Base-by-base conservation (phyloP, 2,329 filamentous ascomycete species). In the Thielaviopsis cerberus region DNA sequence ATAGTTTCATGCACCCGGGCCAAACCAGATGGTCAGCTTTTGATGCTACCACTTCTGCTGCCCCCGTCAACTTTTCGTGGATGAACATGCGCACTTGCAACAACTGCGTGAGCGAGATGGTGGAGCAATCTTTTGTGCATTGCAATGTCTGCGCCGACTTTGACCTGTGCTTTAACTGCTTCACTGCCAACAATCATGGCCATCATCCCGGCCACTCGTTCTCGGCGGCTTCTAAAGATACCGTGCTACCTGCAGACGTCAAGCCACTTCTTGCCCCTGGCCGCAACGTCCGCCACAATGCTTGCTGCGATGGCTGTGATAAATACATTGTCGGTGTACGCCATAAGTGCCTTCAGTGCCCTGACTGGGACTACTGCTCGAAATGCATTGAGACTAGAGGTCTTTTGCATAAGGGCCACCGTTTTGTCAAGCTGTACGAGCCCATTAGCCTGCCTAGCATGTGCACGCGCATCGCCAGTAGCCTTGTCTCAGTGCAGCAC, bases 291-390 rank as follows among this genome's bases (percentile, higher is more conserved):
- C 76, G 79, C 61, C 92, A 98, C 73, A 82, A 86, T 61, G 92
- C 94, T 61, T 83, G 96, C 63, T 98, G 92, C 67, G 92, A 98
- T 73, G 88, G 88, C 48, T 98, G 94, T 69, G 87, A 97, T 65
- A 85, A 83, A 62, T 61, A 63, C 69, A 92, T 98, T 66, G 76
- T 78, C 64, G 94, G 92, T 64, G 78, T 95, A 59, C 91, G 92
- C 64, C 85, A 97, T 79, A 98, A 98, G 77, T 98, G 92, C 70
- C 76, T 97, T 63, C 84, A 88, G 68, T 98, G 92, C 74, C 92
- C 94, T 51, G 92, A 98, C 70, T 98, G 88, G 86, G 92, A 98
- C 67, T 97, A 87, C 73, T 98, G 92, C 75, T 77, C 78, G 24
- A 74, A 80, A 8, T 98, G 94, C 71, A 70, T 88, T 60, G 72